Evolutionary conservation across 148 eudicot species (phyloP).

Genomic region (Camellia japonica): DNA sequence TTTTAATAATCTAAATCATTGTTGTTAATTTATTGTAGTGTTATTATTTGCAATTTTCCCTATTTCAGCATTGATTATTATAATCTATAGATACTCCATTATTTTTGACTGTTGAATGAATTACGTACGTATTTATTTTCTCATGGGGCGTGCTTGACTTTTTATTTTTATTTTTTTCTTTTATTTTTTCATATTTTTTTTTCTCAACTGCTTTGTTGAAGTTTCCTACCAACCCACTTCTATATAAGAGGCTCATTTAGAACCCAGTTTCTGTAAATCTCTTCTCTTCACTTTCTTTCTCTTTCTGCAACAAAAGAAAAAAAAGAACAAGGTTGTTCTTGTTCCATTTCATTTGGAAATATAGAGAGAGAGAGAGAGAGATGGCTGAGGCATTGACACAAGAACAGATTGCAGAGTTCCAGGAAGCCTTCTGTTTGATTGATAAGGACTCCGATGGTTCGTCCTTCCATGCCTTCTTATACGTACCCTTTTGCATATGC

Average conservation of each 20-base stretch:
- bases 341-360: neutral
- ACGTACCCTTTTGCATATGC: neutral
- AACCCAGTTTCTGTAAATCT: neutral
- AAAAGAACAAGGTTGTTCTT: neutral
- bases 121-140: too few relatives aligned
- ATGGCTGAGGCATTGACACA: constrained; percentile 39
- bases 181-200: neutral
- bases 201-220: neutral
- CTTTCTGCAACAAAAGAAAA: neutral
- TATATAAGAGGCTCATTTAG: neutral
- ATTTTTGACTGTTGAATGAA: neutral
- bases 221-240: neutral
- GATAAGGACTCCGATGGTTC: constrained; percentile 49
- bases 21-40: too few relatives aligned
- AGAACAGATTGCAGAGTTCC: constrained; percentile 39
- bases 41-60: too few relatives aligned
- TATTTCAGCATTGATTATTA: too few relatives aligned
- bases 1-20: too few relatives aligned
- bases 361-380: neutral
- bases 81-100: neutral
- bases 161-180: neutral
- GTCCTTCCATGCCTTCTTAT: neutral
- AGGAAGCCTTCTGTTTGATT: constrained; percentile 46
- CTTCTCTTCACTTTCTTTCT: neutral
- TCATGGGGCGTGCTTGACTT: neutral